Percentiles rank a stretch among this genome's conserved stretches.
These are phyloP conservation scores for Penicillium waksmanii DNA, from an alignment of 495 filamentous ascomycete genomes.

Conservation along the genomic window DNA sequence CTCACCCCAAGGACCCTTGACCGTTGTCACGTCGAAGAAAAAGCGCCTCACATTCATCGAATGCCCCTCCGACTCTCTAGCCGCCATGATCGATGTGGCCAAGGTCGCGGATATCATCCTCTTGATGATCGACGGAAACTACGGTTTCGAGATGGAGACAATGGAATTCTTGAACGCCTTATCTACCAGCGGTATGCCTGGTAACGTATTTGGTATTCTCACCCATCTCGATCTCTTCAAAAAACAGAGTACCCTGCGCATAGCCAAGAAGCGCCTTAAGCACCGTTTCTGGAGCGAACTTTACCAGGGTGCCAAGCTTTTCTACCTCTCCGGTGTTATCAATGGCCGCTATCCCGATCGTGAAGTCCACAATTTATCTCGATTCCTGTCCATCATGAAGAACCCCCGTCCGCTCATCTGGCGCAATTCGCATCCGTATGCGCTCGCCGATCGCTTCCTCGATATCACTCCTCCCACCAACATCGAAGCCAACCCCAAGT, in stretches of 20 bases:
- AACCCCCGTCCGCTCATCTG: slow-evolving; percentile 94
- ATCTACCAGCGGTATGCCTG: slow-evolving; percentile 90
- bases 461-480: slow-evolving; percentile 91
- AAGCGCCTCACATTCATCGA: slow-evolving; percentile 93
- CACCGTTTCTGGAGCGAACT: slow-evolving; percentile 95
- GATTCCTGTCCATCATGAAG: slow-evolving; percentile 98
- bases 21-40: slow-evolving; percentile 91
- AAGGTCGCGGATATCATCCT: slow-evolving; percentile 97
- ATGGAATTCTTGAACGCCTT: slow-evolving; percentile 98
- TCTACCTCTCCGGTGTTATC: slow-evolving; percentile 92
- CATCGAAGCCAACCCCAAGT: slow-evolving; percentile 84
- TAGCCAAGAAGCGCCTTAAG: slow-evolving; percentile 94
- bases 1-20: slow-evolving; percentile 87
- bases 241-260: slow-evolving; percentile 84
- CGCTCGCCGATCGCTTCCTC: slow-evolving; percentile 88
- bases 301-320: slow-evolving; percentile 94
- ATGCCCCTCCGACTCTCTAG: slow-evolving; percentile 90
- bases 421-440: slow-evolving; percentile 94
- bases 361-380: slow-evolving; percentile 91
- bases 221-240: slow-evolving; percentile 95
- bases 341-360: slow-evolving; percentile 97
- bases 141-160: slow-evolving; percentile 99
- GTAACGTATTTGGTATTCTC: slow-evolving; percentile 95
- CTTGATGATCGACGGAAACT: slow-evolving; percentile 97
- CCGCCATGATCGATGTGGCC: slow-evolving; percentile 91